Base-by-base conservation (phyloP, 306 rosid genomes). In the Psophocarpus tetragonolobus region DNA sequence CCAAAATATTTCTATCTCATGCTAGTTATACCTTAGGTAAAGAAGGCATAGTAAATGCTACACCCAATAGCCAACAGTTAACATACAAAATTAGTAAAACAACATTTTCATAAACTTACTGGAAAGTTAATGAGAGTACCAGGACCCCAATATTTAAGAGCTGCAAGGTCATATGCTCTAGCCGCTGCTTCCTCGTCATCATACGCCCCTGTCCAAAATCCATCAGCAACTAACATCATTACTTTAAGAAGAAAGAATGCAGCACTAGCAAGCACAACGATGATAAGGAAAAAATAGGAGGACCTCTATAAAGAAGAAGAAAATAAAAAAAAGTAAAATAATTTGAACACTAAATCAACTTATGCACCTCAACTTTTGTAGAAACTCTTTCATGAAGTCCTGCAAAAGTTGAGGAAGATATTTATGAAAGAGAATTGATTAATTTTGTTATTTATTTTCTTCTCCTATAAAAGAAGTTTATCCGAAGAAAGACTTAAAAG, bases 161-260 rank as follows among this genome's bases (percentile, higher is more conserved):
- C 99, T 71, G 99, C 99, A 80, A 96, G 96, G 78, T 96, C 99
- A 75, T 96, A 96, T 26, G 99, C 99, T 88, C 99, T 87, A 62
- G 99, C 99, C 29, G 99, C 99, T 41, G 99, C 98, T 84, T 96
- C 99, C 82, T 96, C 99, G 14, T 96, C 99, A 81, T 96, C 99
- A 84, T 96, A 96, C 0, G 99, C 99, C 30, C 99, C 99, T 96
- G 83, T 45, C 48, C 54, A 57, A 71, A 79, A 51, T 13, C 69
- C 68, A 71, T 13, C 51, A 33, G 1, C 68, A 57, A 60, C 69
- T 47, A 57, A 42, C 44, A 83, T 51, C 70, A 64, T 39, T 6
- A 32, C 53, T 65, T 47, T 29, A 41, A 18, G n/a, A 41, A 18
- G n/a, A 68, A 48, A 29, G 12, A 23, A 30, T 29, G 41, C 21